Evolutionary conservation across 805 yeast genomes (phyloP).

Genomic region (Priceomyces haplophilus): DNA sequence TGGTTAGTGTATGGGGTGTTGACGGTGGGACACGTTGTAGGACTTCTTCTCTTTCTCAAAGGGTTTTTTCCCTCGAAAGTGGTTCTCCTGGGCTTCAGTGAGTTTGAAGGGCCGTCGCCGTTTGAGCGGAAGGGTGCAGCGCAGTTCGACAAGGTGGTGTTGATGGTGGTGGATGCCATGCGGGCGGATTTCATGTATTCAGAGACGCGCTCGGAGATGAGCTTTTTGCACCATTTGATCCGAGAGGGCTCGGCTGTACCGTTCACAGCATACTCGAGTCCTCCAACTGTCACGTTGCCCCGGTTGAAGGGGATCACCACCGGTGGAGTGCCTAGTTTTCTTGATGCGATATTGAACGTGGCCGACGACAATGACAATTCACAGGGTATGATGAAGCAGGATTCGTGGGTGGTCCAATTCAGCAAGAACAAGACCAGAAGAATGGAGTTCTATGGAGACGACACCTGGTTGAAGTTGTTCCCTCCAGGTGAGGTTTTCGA

Average conservation of each 20-base stretch:
- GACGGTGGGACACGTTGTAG: constrained; percentile 29
- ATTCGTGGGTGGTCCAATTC: constrained; percentile 84
- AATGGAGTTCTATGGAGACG: constrained; percentile 92
- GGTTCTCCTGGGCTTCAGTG: constrained; percentile 57
- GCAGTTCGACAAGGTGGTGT: constrained; percentile 62
- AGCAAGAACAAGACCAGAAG: constrained; percentile 30
- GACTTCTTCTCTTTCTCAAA: constrained; percentile 60
- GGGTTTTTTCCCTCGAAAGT: constrained; percentile 95
- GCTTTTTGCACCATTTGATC: constrained; percentile 61
- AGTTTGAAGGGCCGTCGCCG: constrained; percentile 26
- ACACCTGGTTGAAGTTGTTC: constrained; percentile 92
- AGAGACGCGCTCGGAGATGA: constrained; percentile 56
- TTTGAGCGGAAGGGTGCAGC: constrained; percentile 26
- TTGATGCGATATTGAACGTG: constrained; percentile 90
- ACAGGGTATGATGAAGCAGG: constrained; percentile 67
- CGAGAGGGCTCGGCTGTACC: constrained; percentile 73
- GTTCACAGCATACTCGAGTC: constrained; percentile 86
- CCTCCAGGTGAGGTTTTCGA: constrained; percentile 57
- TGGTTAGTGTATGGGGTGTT: constrained; percentile 3
- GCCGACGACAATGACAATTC: constrained; percentile 83
- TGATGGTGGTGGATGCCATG: constrained; percentile 92
- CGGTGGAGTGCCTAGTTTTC: constrained; percentile 89
- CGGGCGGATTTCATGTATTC: constrained; percentile 83
- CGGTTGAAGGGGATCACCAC: constrained; percentile 90
- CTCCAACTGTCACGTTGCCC: constrained; percentile 96